Evolutionary conservation across 1,139 yeast genomes (phyloP).

Genomic region (Taphrina communis): DNA sequence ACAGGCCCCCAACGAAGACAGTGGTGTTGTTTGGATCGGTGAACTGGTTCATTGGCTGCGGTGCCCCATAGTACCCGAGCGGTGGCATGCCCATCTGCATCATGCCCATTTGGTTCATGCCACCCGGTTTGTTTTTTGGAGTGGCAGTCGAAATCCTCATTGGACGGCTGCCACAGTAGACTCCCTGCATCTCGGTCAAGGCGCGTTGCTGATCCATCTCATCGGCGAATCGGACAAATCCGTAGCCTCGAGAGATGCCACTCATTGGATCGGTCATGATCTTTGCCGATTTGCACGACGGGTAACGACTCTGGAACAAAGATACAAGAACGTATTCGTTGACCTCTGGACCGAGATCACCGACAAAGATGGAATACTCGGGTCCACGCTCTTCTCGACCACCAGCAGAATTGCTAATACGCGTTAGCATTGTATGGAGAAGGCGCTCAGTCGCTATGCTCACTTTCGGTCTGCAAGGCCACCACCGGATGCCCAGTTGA

Average conservation of each 20-base stretch:
- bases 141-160: constrained; percentile 78
- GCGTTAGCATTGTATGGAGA: not conserved
- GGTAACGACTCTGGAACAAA: constrained; percentile 70
- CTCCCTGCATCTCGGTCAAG: constrained; percentile 80
- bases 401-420: constrained; percentile 1
- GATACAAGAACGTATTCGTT: constrained; percentile 69
- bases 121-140: constrained; percentile 60
- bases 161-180: constrained; percentile 72
- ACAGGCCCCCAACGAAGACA: constrained; percentile 91
- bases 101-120: constrained; percentile 48
- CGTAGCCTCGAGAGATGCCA: constrained; percentile 82
- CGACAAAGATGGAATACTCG: constrained; percentile 81
- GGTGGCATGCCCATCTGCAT: constrained; percentile 50
- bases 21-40: constrained; percentile 86
- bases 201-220: constrained; percentile 79
- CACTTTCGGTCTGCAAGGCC: constrained; percentile 53
- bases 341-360: constrained; percentile 78
- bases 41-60: constrained; percentile 59
- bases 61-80: constrained; percentile 51
- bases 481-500: constrained; percentile 88
- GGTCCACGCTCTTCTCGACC: constrained; percentile 54
- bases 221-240: constrained; percentile 81
- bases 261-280: constrained; percentile 83
- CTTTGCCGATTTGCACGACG: constrained; percentile 81
- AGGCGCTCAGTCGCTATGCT: constrained; percentile 23